Evolutionary conservation across 1,284 basidiomycete genomes (phyloP).

Genomic region (Leccinum solheimii): DNA sequence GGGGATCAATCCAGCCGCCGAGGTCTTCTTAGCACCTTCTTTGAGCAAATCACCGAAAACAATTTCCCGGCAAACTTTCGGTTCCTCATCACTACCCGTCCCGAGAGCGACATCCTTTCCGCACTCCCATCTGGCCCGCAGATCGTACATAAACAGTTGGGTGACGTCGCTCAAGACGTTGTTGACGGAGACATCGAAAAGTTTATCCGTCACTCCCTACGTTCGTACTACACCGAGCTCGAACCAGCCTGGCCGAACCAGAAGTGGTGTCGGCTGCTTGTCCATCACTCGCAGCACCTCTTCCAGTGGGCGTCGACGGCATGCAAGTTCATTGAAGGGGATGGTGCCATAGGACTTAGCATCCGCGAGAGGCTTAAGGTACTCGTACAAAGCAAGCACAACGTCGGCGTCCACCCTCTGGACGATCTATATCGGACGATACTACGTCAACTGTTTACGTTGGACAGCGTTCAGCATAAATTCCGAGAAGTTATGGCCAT

Average conservation of each 20-base stretch:
- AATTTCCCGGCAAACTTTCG: constrained; percentile 19
- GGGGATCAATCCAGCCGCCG: constrained; percentile 20
- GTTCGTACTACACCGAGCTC: constrained; percentile 7
- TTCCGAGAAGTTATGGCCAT: constrained; percentile 25
- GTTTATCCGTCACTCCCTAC: constrained; percentile 20
- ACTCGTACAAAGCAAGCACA: constrained; percentile 9
- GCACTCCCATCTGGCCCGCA: constrained; percentile 1
- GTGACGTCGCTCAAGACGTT: constrained; percentile 10
- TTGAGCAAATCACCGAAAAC: constrained; percentile 11
- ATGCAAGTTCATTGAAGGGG: constrained; percentile 24
- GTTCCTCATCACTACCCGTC: constrained; percentile 22
- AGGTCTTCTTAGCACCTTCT: constrained; percentile 10
- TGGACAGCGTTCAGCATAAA: constrained; percentile 5
- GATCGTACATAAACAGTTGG: constrained; percentile 18
- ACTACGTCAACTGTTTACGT: constrained; percentile 17
- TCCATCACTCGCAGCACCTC: constrained; percentile 20
- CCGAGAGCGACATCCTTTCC: constrained; percentile 23
- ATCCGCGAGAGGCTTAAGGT: constrained; percentile 10
- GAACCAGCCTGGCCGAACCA: constrained; percentile 19
- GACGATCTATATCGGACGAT: constrained; percentile 23
- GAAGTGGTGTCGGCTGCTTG: constrained; percentile 20
- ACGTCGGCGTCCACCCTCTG: constrained; percentile 10
- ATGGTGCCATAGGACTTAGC: constrained; percentile 15
- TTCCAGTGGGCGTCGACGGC: constrained; percentile 28
- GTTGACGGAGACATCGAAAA: constrained; percentile 22